Base-by-base conservation (phyloP, 495 filamentous ascomycete species). In the Xylaria castorea region DNA sequence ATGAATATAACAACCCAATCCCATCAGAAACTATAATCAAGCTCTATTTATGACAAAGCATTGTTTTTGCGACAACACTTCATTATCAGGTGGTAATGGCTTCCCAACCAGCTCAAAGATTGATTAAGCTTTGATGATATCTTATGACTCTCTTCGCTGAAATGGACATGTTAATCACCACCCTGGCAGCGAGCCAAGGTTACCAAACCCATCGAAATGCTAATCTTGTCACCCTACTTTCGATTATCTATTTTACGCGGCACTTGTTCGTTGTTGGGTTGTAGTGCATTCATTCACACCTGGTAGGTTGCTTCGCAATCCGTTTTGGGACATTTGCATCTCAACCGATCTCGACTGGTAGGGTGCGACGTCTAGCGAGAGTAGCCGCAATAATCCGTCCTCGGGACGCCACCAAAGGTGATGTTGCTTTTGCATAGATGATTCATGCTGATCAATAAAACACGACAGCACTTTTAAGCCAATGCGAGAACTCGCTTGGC, bases 1-100 rank as follows among this genome's bases (percentile, higher is more conserved):
- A n/a, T 30, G 3, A 18, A 57, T 9, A 27, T 34, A 38, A 22
- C 3, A 38, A 12, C 1, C 36, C 22, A 27, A 36, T 27, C 66
- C 30, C 18, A 44, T 27, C 34, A 11, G 36, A 18, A 61, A 36
- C 62, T 50, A 55, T 70, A 57, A 61, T 61, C 67, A 70, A 60
- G 14, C 14, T 7, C 67, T 36, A 16, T 68, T 1, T 68, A 36
- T 58, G 66, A 68, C 66, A 68, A 58, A 58, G 51, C 51, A 68
- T 55, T 14, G 20, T 38, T 65, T 65, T 46, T 44, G 61, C 22
- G 11, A 44, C 38, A 25, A 44, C 36, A 2, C 61, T 42, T 64
- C n/a, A 44, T 42, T 30, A 60, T 22, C 55, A 36, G 3, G 27
- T 18, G n/a, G 53, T 20, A 27, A 14, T 57, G 1, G 53, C 55